Conservation (phyloP, 306 rosid species). For the Cucumis melo region DNA sequence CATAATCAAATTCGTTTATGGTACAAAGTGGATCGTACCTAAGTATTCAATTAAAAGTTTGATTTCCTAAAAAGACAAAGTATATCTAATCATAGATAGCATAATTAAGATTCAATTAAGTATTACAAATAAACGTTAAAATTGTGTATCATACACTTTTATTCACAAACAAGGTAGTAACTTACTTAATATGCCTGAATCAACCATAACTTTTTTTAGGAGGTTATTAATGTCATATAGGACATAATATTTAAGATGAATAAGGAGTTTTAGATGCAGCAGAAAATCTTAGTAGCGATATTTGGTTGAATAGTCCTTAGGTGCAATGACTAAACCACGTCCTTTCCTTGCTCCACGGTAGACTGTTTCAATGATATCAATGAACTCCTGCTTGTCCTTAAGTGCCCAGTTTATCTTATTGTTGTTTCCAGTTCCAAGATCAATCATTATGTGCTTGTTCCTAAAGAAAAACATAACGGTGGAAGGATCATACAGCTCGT, state of each 20-base stretch:
- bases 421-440: conserved; percentile 98
- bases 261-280: not conserved
- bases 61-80: not conserved
- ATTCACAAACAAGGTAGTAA: not conserved
- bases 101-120: not conserved
- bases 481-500: conserved; percentile 81
- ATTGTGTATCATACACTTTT: not conserved
- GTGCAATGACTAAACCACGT: conserved; percentile 87
- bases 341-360: conserved; percentile 89
- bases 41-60: no score
- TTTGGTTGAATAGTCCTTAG: conserved; percentile 93
- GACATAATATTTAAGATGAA: not conserved
- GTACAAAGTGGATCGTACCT: no score
- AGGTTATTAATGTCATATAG: not conserved
- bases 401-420: conserved; percentile 98
- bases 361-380: conserved; percentile 75
- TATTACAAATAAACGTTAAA: not conserved
- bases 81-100: not conserved
- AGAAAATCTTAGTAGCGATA: conserved; percentile 52
- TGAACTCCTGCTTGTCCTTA: conserved; percentile 94
- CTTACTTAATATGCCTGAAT: no score
- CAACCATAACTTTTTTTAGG: not conserved
- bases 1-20: no score
- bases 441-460: conserved; percentile 97
- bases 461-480: conserved; percentile 92